Evolutionary conservation across 805 yeast species (phyloP).

Genomic region (Candida saitoana): DNA sequence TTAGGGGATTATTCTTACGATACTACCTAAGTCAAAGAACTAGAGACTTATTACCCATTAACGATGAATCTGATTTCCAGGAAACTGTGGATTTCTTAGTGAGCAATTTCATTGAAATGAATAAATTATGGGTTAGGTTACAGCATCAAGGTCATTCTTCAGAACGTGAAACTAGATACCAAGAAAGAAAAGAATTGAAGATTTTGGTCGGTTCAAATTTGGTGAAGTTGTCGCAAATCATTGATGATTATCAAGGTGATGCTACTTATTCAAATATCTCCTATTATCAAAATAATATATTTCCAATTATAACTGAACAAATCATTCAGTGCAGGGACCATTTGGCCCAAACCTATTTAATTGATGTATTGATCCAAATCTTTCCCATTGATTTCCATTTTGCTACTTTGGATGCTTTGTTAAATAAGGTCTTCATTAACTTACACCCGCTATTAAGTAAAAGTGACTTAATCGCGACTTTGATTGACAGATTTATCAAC

Average conservation of each 20-base stretch:
- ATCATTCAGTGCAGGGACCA: conserved; percentile 88
- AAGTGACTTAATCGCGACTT: conserved; percentile 59
- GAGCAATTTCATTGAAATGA: conserved; percentile 93
- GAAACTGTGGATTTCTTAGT: conserved; percentile 77
- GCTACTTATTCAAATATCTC: conserved; percentile 23
- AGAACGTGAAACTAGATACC: conserved; percentile 67
- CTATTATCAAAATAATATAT: conserved; percentile 47
- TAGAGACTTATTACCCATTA: conserved; percentile 56
- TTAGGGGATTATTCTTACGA: conserved; percentile 84
- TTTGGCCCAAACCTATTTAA: conserved; percentile 85
- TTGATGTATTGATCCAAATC: conserved; percentile 89
- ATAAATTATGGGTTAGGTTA: conserved; percentile 92
- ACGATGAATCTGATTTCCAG: conserved; percentile 38
- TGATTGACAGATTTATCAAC: conserved; percentile 67
- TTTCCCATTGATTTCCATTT: conserved; percentile 92
- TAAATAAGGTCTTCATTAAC: conserved; percentile 56
- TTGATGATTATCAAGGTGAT: conserved; percentile 55
- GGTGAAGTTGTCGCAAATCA: conserved; percentile 82
- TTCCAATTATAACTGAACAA: conserved; percentile 84
- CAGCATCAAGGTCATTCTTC: conserved; percentile 94
- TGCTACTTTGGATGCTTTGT: conserved; percentile 61
- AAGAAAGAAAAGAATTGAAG: conserved; percentile 84
- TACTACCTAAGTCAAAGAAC: conserved; percentile 85
- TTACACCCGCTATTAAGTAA: conserved; percentile 70
- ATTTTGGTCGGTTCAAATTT: conserved; percentile 90